Conservation (phyloP, 345 rosid genomes). For the Acer negundo region DNA sequence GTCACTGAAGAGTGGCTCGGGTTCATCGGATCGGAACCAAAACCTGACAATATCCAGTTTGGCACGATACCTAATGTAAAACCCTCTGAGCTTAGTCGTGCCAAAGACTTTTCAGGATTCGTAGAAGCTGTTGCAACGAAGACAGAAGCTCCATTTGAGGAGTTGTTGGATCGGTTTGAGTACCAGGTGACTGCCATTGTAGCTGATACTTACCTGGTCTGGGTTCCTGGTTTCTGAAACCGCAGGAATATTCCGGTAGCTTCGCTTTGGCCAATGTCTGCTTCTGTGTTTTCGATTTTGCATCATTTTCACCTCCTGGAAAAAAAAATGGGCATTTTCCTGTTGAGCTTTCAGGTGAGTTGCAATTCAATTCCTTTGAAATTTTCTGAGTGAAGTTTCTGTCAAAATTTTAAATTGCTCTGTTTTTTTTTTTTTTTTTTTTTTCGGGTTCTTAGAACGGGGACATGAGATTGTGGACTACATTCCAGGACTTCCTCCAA, state of each 20-base stretch:
- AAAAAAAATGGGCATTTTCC: conserved; percentile 19
- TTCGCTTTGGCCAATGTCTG: conserved; percentile 35
- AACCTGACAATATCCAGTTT: conserved; percentile 38
- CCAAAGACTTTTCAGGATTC: conserved; percentile 41
- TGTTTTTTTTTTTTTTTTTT: not conserved
- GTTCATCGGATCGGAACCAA: conserved; percentile 40
- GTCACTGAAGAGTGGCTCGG: conserved; percentile 75
- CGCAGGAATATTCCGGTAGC: conserved; percentile 39
- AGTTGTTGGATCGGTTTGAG: conserved; percentile 35
- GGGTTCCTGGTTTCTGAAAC: conserved; percentile 29
- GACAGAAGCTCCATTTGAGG: conserved; percentile 51
- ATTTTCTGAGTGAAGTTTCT: too few relatives aligned
- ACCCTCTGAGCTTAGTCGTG: conserved; percentile 46
- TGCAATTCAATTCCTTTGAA: too few relatives aligned
- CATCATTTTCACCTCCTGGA: conserved; percentile 24
- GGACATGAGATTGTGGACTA: conserved; percentile 1
- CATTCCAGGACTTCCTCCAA: not conserved
- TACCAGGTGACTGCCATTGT: conserved; percentile 26
- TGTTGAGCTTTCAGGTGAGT: conserved; percentile 22
- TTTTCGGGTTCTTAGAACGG: not conserved
- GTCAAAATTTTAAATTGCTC: too few relatives aligned
- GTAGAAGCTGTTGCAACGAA: conserved; percentile 37
- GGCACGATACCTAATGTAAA: conserved; percentile 47
- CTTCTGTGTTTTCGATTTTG: conserved; percentile 26
- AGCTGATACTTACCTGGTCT: conserved; percentile 31